Base-by-base conservation (phyloP, 768 basidiomycete genomes). In the Lactarius deliciosus region DNA sequence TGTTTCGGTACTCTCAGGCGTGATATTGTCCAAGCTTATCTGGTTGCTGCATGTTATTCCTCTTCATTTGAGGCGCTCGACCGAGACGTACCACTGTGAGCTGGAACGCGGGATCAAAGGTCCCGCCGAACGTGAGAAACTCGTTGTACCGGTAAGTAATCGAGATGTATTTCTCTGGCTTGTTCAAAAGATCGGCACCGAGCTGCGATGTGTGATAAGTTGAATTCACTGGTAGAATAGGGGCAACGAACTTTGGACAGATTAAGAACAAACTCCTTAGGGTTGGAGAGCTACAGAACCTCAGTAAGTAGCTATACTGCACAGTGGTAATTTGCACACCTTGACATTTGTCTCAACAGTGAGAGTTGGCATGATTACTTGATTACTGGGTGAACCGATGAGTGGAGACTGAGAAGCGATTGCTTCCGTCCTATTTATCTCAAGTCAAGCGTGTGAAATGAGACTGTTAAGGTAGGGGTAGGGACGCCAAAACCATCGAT, bases 61-160 rank as follows among this genome's bases (percentile, higher is more conserved):
- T 53, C 59, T 30, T 54, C 32, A 11, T 53, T 43, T 40, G 25
- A 56, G 8, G 45, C 40, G 22, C 43, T 32, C 34, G 38, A 38
- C 43, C 45, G 40, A 69, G 57, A 79, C 88, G 61, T 66, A 91
- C 90, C 65, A 88, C 76, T 56, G 74, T 75, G 61, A 91, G 76
- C 59, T 82, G 77, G 75, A 88, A 83, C 4, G 88, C 85, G 22
- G 89, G 89, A 18, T 89, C 88, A 61, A 88, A 83, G 5, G 83
- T 83, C 16, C 88, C 89, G 22, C 69, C 78, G 71, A 85, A 90
- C 3, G 85, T 81, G 66, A 90, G 80, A 41, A 78, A 80, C 61
- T 89, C 85, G 69, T 86, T 85, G 77, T 86, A 80, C 13, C 74
- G 78, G 70, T 86, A 81, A 68, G 81, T 80, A 68, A 85, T 77